phyloP scores from a whole-genome alignment of 176 grass and related monocot species.

The Cocos nucifera region DNA sequence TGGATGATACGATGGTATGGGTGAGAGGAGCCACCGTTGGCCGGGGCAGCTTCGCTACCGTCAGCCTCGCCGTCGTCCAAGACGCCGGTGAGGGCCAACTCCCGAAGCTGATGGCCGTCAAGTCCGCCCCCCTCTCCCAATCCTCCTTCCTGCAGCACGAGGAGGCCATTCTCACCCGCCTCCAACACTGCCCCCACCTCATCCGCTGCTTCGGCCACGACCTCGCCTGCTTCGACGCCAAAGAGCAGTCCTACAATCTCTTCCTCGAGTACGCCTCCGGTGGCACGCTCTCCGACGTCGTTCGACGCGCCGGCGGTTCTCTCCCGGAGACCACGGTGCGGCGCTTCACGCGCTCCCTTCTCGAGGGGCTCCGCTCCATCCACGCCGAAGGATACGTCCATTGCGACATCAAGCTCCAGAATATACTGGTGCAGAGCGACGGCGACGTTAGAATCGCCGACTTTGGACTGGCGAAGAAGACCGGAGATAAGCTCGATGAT shows the following conservation, averaged over 20 bases:
- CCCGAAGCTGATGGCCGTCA: neutral
- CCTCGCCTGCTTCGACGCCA: neutral
- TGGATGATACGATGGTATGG: neutral
- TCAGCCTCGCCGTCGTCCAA: conserved; percentile 8
- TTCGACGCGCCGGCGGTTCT: neutral
- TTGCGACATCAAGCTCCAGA: conserved; percentile 15
- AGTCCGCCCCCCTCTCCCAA: neutral
- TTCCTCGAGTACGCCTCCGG: conserved; percentile 15
- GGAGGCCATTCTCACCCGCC: neutral
- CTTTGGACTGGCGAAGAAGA: conserved; percentile 5
- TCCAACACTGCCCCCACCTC: conserved; percentile 7
- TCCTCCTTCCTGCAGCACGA: neutral
- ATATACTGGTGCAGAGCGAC: neutral
- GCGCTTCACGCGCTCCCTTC: conserved; percentile 7
- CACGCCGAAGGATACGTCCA: conserved; percentile 8
- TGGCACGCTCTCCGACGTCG: conserved; percentile 6
- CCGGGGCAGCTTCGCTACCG: conserved; percentile 8
- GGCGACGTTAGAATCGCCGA: conserved; percentile 8
- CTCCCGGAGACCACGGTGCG: neutral
- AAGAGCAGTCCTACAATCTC: conserved; percentile 4
- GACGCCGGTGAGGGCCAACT: neutral
- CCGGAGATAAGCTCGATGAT: neutral
- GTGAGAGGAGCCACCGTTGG: conserved; percentile 7
- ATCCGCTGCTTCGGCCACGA: conserved; percentile 9
- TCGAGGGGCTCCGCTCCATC: neutral